Conservation (phyloP, 148 eudicot species). For the Nepenthes gracilis region DNA sequence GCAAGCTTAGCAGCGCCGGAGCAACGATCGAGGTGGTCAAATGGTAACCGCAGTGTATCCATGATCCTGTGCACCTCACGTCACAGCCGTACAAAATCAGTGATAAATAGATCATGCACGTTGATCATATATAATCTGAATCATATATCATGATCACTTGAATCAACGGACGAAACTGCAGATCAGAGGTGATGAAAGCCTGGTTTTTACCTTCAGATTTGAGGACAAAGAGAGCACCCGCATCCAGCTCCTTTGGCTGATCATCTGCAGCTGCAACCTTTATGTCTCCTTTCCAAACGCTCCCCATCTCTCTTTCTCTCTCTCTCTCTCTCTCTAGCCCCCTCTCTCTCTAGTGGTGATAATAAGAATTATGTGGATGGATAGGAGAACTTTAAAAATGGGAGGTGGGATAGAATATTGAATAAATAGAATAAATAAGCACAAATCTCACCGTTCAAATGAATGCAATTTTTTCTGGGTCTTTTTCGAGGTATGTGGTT, state of each 20-base stretch:
- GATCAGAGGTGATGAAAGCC: neutral
- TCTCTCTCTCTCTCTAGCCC: too few relatives aligned
- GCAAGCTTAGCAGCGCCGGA: constrained; percentile 64
- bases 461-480: too few relatives aligned
- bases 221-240: constrained; percentile 1
- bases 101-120: too few relatives aligned
- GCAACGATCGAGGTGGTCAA: constrained; percentile 87
- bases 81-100: neutral
- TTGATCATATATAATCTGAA: neutral
- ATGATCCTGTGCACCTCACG: constrained; percentile 42
- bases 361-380: too few relatives aligned
- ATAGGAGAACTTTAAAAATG: too few relatives aligned
- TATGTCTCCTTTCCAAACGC: neutral
- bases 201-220: neutral
- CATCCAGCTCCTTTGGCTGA: neutral
- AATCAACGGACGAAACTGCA: neutral
- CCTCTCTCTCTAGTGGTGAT: too few relatives aligned
- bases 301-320: neutral
- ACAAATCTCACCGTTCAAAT: too few relatives aligned
- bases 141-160: neutral
- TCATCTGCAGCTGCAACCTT: neutral
- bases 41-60: constrained; percentile 88
- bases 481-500: too few relatives aligned
- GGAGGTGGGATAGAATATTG: too few relatives aligned
- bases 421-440: too few relatives aligned